Percentiles rank a stretch among this genome's conserved stretches.
Conservation (phyloP, 805 yeast species). For the Priceomyces melissophilus region DNA sequence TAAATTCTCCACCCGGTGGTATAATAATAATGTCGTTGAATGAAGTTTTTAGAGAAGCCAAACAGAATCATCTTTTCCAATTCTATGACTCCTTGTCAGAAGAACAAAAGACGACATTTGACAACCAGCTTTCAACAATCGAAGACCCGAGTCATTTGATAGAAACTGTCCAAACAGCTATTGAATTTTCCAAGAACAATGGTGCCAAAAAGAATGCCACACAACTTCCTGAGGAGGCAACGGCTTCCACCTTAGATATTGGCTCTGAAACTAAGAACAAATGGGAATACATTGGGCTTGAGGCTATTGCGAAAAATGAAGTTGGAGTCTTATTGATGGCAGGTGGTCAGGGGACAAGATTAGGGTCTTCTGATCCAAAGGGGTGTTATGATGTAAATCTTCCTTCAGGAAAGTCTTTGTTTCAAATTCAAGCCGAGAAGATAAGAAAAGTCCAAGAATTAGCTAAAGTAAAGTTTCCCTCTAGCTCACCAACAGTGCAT, state of each 20-base stretch:
- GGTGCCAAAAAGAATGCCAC: slow-evolving; percentile 25
- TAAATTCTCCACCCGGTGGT: too few relatives aligned
- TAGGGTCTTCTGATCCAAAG: slow-evolving; percentile 87
- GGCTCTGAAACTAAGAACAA: slow-evolving; percentile 21
- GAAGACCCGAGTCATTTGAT: slow-evolving; percentile 41
- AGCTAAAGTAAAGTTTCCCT: slow-evolving; percentile 33
- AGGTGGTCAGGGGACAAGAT: slow-evolving; percentile 97
- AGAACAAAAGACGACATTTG: slow-evolving; percentile 32
- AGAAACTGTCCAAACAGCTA: slow-evolving; percentile 44
- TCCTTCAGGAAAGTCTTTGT: slow-evolving; percentile 79
- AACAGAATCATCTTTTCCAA: slow-evolving; percentile 52
- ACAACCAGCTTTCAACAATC: slow-evolving; percentile 40
- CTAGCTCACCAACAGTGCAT: slow-evolving; percentile 42
- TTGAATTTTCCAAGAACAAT: slow-evolving; percentile 31
- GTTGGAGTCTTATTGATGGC: slow-evolving; percentile 94
- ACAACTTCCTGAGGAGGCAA: slow-evolving; percentile 46
- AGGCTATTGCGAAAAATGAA: slow-evolving; percentile 63
- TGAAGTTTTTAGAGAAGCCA: slow-evolving; percentile 40
- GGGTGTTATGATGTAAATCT: slow-evolving; percentile 89
- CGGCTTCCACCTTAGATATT: slow-evolving; percentile 50
- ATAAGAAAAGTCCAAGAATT: slow-evolving; percentile 60
- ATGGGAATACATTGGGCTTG: slow-evolving; percentile 57
- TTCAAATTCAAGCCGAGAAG: slow-evolving; percentile 91
- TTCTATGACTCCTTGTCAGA: slow-evolving; percentile 40
- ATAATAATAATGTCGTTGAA: slow-evolving; percentile 9